Conservation (phyloP, 2,329 filamentous ascomycete genomes). For the Colletotrichum spinosum region DNA sequence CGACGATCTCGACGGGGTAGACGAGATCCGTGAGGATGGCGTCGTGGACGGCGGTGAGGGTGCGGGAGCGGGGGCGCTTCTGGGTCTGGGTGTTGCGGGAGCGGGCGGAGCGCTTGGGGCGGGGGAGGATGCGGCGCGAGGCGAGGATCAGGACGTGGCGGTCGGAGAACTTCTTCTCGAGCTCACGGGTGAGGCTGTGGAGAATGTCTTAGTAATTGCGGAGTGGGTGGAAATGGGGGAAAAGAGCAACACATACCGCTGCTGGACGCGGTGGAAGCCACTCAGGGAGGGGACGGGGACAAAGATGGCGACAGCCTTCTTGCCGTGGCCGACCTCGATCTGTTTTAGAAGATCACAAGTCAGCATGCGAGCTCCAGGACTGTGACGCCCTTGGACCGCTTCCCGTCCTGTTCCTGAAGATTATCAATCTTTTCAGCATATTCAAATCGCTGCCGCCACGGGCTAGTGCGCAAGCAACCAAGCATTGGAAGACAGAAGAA, state of each 20-base stretch:
- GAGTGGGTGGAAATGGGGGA: not conserved
- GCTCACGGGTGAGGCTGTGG: conserved; percentile 95
- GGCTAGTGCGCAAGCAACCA: not conserved
- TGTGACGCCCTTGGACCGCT: conserved; percentile 74
- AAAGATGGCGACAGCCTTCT: conserved; percentile 99
- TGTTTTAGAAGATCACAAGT: conserved; percentile 74
- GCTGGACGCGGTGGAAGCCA: conserved; percentile 99
- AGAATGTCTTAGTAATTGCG: not conserved
- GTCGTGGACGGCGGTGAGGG: conserved; percentile 98
- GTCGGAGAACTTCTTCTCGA: conserved; percentile 99
- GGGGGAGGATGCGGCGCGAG: conserved; percentile 97
- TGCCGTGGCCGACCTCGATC: conserved; percentile 99
- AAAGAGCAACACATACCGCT: conserved; percentile 79
- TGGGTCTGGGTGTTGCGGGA: conserved; percentile 96
- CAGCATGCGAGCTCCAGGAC: conserved; percentile 82
- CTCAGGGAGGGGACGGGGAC: conserved; percentile 98
- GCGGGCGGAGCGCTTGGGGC: conserved; percentile 98
- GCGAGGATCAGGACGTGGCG: conserved; percentile 99
- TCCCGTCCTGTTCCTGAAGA: conserved; percentile 75
- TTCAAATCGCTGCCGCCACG: conserved; percentile 41
- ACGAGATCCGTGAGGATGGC: conserved; percentile 97
- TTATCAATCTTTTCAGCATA: conserved; percentile 39
- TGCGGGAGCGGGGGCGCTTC: conserved; percentile 98
- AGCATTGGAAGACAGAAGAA: not conserved
- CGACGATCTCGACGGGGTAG: conserved; percentile 99